Evolutionary conservation across 345 rosid genomes (phyloP).

Genomic region (Eutrema yunnanense): DNA sequence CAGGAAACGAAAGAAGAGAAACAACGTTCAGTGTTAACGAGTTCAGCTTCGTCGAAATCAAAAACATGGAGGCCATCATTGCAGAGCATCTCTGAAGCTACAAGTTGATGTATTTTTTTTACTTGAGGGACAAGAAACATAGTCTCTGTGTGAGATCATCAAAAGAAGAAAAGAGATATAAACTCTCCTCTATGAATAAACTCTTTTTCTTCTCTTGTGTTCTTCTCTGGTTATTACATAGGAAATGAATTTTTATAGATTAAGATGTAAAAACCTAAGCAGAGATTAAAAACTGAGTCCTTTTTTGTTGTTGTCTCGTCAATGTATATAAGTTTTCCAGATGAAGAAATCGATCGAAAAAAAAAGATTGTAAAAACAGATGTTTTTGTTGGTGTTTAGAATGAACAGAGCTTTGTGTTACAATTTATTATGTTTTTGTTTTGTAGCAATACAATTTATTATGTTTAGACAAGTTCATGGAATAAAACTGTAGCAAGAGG

Average conservation of each 20-base stretch:
- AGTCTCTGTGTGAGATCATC: background rate
- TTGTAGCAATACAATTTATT: background rate
- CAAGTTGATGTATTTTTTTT: slow-evolving; percentile 32
- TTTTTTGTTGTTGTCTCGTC: slow-evolving; percentile 6
- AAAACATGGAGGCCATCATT: slow-evolving; percentile 86
- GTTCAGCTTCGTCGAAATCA: slow-evolving; percentile 39
- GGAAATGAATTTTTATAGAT: background rate
- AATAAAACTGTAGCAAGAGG: background rate
- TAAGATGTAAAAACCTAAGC: slow-evolving; percentile 8
- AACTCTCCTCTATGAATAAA: background rate
- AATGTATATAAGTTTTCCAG: slow-evolving; percentile 15
- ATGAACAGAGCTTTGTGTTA: background rate
- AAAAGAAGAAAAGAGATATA: slow-evolving; percentile 7
- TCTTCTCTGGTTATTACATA: background rate
- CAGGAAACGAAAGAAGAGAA: slow-evolving; percentile 50
- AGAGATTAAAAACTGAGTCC: slow-evolving; percentile 11
- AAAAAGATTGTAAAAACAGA: background rate
- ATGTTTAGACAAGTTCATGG: slow-evolving; percentile 2
- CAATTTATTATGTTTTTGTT: background rate
- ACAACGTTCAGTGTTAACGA: slow-evolving; percentile 41
- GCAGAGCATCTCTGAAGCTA: slow-evolving; percentile 80
- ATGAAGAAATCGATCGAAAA: background rate
- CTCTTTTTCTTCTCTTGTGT: background rate
- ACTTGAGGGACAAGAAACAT: slow-evolving; percentile 18
- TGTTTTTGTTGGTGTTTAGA: slow-evolving; percentile 1